phyloP scores from a whole-genome alignment of 1,139 yeast genomes.

The Starmera stellimalicola region DNA sequence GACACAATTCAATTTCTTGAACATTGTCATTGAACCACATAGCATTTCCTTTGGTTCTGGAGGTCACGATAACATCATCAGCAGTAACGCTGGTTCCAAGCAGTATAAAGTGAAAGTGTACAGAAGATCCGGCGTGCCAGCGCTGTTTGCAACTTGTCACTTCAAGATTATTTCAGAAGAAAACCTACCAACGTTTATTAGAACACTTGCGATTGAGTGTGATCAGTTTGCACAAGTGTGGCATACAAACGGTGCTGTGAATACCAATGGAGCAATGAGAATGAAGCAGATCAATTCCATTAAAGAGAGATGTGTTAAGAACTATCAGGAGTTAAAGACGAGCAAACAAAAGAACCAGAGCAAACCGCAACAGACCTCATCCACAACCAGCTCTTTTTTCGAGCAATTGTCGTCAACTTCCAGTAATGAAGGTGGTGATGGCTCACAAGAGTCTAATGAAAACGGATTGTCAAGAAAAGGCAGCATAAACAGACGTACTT shows the following conservation, averaged over 20 bases:
- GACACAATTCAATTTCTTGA: constrained; percentile 76
- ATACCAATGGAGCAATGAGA: constrained; percentile 60
- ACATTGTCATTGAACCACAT: constrained; percentile 70
- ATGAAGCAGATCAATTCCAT: constrained; percentile 47
- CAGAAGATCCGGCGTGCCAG: constrained; percentile 65
- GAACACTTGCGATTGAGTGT: constrained; percentile 60
- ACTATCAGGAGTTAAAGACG: constrained; percentile 10
- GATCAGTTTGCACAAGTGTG: constrained; percentile 69
- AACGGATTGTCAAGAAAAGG: constrained; percentile 8
- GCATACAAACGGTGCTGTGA: constrained; percentile 46
- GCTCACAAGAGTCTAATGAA: background rate
- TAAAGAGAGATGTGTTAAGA: constrained; percentile 31
- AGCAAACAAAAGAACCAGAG: constrained; percentile 4
- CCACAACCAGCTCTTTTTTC: constrained; percentile 15
- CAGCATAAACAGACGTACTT: constrained; percentile 8
- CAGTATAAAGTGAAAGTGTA: constrained; percentile 52
- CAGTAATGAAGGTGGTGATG: background rate
- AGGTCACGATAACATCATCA: constrained; percentile 1
- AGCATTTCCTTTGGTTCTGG: constrained; percentile 16
- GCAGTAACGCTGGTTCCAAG: constrained; percentile 5
- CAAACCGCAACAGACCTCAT: constrained; percentile 5
- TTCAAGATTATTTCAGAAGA: constrained; percentile 57
- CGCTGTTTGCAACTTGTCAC: constrained; percentile 67
- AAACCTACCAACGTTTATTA: constrained; percentile 51
- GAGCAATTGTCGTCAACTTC: constrained; percentile 11